phyloP scores from a whole-genome alignment of 192 early-diverging fungal genomes.

The Coemansia sp. region DNA sequence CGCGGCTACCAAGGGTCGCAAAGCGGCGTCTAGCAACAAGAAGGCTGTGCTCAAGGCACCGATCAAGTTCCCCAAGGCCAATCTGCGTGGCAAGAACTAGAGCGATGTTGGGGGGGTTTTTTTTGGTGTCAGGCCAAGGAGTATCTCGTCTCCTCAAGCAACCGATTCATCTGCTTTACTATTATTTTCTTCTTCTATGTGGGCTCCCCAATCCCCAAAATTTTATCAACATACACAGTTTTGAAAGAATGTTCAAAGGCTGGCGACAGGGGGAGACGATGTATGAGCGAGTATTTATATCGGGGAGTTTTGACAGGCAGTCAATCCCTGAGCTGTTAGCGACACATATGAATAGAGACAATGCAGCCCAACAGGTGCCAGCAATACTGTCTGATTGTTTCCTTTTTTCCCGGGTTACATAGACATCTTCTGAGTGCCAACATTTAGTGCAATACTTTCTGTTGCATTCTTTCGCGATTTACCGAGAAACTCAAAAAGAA shows the following conservation, averaged over 20 bases:
- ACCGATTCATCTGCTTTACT: not conserved
- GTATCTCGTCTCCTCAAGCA: conserved; percentile 1
- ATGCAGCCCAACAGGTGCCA: not conserved
- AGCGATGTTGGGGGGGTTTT: not conserved
- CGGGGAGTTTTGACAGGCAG: not conserved
- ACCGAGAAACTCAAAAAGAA: not conserved
- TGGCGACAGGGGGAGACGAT: not conserved
- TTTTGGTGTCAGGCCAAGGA: not conserved
- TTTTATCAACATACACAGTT: not conserved
- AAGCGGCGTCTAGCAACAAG: conserved; percentile 18
- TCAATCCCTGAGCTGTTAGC: not conserved
- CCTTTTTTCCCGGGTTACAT: not conserved
- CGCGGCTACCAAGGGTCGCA: conserved; percentile 11
- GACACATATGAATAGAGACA: not conserved
- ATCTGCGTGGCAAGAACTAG: conserved; percentile 16
- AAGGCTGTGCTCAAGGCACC: conserved; percentile 54
- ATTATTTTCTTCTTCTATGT: not conserved
- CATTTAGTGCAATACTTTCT: not conserved
- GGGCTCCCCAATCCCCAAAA: not conserved
- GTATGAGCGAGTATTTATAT: not conserved
- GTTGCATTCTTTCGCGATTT: not conserved
- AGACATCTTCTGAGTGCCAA: not conserved
- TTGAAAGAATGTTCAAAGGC: not conserved
- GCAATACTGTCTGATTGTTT: not conserved
- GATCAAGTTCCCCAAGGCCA: conserved; percentile 51